Evolutionary conservation across 768 basidiomycete genomes (phyloP), one percentile per base, ranked within the genome.

Genomic region (Kondoa malvinella): DNA sequence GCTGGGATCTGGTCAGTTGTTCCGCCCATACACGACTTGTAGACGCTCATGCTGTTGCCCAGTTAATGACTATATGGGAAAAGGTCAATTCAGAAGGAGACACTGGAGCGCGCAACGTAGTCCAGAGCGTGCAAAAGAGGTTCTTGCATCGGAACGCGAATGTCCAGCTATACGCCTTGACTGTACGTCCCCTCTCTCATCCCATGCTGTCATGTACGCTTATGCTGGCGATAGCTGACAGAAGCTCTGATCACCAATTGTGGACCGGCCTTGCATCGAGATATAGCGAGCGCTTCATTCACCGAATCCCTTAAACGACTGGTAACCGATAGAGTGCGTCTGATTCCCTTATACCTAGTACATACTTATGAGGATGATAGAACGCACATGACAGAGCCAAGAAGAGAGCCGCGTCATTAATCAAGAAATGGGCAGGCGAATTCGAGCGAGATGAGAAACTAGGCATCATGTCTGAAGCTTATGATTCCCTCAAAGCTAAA

Each of bases 1-100:
- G 95, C 77, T 99, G 95, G 95, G 92, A 92, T 76, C 80, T 91
- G 68, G 89, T 92, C 70, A n/a, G n/a, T n/a, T n/a, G n/a, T n/a
- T n/a, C n/a, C n/a, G n/a, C n/a, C n/a, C n/a, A n/a, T n/a, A n/a
- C n/a, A n/a, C n/a, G n/a, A n/a, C n/a, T n/a, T n/a, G n/a, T n/a
- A n/a, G n/a, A n/a, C n/a, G n/a, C n/a, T n/a, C n/a, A n/a, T n/a
- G n/a, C n/a, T n/a, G n/a, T n/a, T n/a, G n/a, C n/a, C n/a, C n/a
- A n/a, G n/a, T n/a, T n/a, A n/a, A 76, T 96, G 62, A 90, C 88
- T 73, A 78, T 97, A n/a, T 95, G 92, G 73, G 95, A 99, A 80
- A 95, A 95, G 78, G 92, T 99, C 3, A 81, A 82, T 32, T 91
- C 92, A 15, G 94, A 99, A 71, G 87, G 89, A 1, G 84, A 86